Evolutionary conservation across 495 filamentous ascomycete species (phyloP), one percentile per base, ranked within the genome.

Genomic region (Xylaria flabelliformis): DNA sequence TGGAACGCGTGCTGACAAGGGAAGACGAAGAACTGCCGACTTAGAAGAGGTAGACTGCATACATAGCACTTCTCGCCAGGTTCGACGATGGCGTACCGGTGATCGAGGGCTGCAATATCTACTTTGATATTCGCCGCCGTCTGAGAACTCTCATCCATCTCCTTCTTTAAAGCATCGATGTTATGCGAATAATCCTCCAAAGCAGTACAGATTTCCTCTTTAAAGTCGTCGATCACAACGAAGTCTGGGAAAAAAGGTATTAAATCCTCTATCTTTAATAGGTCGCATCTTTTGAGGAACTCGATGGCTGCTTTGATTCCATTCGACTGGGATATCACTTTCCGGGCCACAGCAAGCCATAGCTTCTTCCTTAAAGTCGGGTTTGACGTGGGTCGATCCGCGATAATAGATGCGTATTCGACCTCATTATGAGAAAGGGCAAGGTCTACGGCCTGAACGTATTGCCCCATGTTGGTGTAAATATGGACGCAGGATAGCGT

Each of bases 161-260:
- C 96, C 70, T 91, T 89, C 64, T 94, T 93, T n/a, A 99, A 83
- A 1, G 83, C 85, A 74, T 98, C 95, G 76, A 99, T 99, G 71
- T 93, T 91, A 9, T 92, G 90, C 50, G 89, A 91, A 82, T 99
- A 98, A 34, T 94, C 91, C 81, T 99, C 97, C 4, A 99, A 85
- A 2, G 96, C 96, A 0, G 89, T 85, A 83, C 96, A 99, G 29
- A 99, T 98, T 77, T 98, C 97, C 64, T 97, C 93, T 79, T 99
- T 98, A 85, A 99, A 98, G 81, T 97, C 94, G 77, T 99, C 96
- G 68, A 99, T 98, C 61, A 97, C 91, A n/a, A 98, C 94, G 74
- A 99, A 99, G 78, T 99, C 96, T 0, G 96, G 97, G 84, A 99
- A 99, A 83, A 98, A 97, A 0, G 97, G 96, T 51, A 99, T 97